A percentile compares a stretch with the other conserved stretches of the same genome.
These are phyloP conservation scores for Naganishia randhawae DNA, from an alignment of 768 basidiomycete species.

Conservation along the genomic window DNA sequence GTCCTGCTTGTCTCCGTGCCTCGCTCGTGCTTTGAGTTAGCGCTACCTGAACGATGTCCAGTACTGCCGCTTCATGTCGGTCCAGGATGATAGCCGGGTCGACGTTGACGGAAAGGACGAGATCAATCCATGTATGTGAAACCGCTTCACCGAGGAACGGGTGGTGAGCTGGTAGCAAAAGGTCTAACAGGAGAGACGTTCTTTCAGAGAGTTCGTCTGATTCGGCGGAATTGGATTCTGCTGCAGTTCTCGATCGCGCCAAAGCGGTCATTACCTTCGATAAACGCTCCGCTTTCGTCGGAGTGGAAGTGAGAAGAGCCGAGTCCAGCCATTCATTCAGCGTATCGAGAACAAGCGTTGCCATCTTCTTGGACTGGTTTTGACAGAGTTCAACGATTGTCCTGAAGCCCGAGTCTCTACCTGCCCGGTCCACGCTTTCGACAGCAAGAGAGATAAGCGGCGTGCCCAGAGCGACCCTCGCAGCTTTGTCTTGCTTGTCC, in stretches of 20 bases:
- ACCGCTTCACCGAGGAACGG: slow-evolving; percentile 53
- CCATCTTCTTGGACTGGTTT: slow-evolving; percentile 56
- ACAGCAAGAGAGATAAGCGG: slow-evolving; percentile 65
- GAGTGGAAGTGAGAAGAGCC: slow-evolving; percentile 56
- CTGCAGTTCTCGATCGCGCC: not conserved
- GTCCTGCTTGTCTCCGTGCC: slow-evolving; percentile 57
- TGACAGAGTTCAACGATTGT: slow-evolving; percentile 54
- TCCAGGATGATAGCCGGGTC: slow-evolving; percentile 64
- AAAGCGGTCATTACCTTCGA: slow-evolving; percentile 52
- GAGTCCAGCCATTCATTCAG: slow-evolving; percentile 50
- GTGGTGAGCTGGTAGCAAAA: slow-evolving; percentile 72
- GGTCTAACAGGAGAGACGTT: slow-evolving; percentile 54
- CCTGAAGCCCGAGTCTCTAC: slow-evolving; percentile 56
- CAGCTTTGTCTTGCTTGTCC: slow-evolving; percentile 16
- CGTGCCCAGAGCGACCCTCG: not conserved
- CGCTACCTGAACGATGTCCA: slow-evolving; percentile 5
- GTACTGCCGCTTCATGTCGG: not conserved
- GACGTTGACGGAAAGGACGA: slow-evolving; percentile 64
- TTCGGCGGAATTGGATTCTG: not conserved
- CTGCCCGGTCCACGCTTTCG: slow-evolving; percentile 58
- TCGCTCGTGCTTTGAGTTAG: not conserved
- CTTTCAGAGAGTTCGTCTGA: not conserved
- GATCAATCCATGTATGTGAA: slow-evolving; percentile 73
- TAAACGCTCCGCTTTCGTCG: slow-evolving; percentile 39
- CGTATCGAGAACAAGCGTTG: slow-evolving; percentile 61